phyloP scores from a whole-genome alignment of 306 rosid genomes.

The Vicia sativa region DNA sequence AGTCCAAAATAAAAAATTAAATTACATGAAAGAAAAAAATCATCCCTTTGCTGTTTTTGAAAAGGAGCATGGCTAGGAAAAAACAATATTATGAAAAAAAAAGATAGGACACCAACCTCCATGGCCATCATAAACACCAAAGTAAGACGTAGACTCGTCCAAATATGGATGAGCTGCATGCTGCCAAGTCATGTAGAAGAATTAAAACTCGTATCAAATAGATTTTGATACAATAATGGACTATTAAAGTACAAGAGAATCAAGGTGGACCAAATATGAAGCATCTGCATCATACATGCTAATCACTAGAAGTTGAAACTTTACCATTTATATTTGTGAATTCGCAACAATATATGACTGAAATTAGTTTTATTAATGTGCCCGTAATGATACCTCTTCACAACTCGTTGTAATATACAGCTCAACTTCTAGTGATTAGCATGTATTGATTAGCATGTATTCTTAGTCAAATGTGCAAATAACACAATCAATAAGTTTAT shows the following conservation, averaged over 20 bases:
- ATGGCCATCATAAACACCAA: slow-evolving; percentile 98
- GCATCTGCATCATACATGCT: slow-evolving; percentile 6
- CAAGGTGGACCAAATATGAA: slow-evolving; percentile 36
- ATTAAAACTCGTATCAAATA: slow-evolving; percentile 21
- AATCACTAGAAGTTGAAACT: slow-evolving; percentile 15
- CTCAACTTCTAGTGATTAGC: too few species aligned
- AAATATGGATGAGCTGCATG: slow-evolving; percentile 84
- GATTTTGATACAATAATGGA: slow-evolving; percentile 1
- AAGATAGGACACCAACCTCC: slow-evolving; percentile 65
- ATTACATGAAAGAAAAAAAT: background rate
- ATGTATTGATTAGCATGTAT: too few species aligned
- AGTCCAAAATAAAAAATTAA: slow-evolving; percentile 27
- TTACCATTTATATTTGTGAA: background rate
- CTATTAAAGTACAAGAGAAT: slow-evolving; percentile 25
- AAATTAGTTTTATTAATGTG: background rate
- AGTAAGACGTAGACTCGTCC: slow-evolving; percentile 85
- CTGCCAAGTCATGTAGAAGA: slow-evolving; percentile 53
- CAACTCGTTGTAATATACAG: slow-evolving; percentile 17
- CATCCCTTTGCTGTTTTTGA: background rate
- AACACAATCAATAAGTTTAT: slow-evolving; percentile 5
- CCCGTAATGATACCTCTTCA: background rate
- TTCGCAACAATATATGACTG: slow-evolving; percentile 17
- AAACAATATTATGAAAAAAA: slow-evolving; percentile 4
- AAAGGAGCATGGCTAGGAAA: slow-evolving; percentile 25
- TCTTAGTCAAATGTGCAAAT: slow-evolving; percentile 26